Evolutionary conservation across 345 rosid species (phyloP).

Genomic region (Erodium maritimum): DNA sequence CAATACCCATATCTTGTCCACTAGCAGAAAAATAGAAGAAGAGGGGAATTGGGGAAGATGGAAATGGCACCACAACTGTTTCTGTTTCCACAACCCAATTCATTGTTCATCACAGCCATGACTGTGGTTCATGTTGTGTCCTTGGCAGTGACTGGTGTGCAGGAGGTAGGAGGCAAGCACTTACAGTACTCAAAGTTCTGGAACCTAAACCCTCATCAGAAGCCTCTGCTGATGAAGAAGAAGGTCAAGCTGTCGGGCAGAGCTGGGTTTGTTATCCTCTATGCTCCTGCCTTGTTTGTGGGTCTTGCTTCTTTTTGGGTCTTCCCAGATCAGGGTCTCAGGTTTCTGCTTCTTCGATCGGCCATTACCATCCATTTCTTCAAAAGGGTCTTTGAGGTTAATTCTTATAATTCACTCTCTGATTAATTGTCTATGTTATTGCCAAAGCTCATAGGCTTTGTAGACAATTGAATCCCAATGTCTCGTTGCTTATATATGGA

Average conservation of each 20-base stretch:
- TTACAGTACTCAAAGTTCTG: conserved; percentile 52
- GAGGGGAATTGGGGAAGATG: too few species aligned
- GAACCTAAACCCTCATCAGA: conserved; percentile 3
- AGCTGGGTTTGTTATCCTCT: conserved; percentile 47
- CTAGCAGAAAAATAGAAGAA: too few species aligned
- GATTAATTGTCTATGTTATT: too few species aligned
- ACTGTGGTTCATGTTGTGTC: conserved; percentile 20
- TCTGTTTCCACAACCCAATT: conserved; percentile 23
- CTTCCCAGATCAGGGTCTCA: conserved; percentile 27
- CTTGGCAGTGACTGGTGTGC: conserved; percentile 22
- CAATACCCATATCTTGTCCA: too few species aligned
- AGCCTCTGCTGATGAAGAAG: neutral
- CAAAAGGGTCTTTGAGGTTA: conserved; percentile 51
- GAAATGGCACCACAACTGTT: too few species aligned
- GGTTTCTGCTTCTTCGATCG: conserved; percentile 39
- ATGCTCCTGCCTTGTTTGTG: conserved; percentile 47
- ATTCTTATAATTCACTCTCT: too few species aligned
- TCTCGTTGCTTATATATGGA: too few species aligned
- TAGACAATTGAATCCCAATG: too few species aligned
- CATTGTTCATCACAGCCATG: conserved; percentile 22
- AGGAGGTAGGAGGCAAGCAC: conserved; percentile 35
- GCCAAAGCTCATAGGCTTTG: too few species aligned
- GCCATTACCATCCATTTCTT: conserved; percentile 59
- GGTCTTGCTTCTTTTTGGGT: conserved; percentile 37
- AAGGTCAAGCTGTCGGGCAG: conserved; percentile 23